Evolutionary conservation across 352 stramenopile species (phyloP).

Genomic region (Pythium myriotylum): DNA sequence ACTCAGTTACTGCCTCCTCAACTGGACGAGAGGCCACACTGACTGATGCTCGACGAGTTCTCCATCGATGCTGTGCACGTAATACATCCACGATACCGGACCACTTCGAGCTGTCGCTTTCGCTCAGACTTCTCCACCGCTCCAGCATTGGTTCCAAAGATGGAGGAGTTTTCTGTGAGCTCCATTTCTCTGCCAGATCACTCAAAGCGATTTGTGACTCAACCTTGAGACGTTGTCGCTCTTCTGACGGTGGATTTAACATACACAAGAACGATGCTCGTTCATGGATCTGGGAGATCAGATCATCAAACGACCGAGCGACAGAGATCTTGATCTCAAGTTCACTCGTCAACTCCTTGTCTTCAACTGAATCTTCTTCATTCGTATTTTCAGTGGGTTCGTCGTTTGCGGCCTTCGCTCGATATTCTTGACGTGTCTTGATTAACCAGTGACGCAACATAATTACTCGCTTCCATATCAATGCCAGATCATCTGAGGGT

Average conservation of each 20-base stretch:
- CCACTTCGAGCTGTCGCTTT: slow-evolving; percentile 85
- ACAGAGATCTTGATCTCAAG: slow-evolving; percentile 65
- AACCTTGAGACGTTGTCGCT: slow-evolving; percentile 55
- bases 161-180: slow-evolving; percentile 75
- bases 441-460: slow-evolving; percentile 86
- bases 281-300: slow-evolving; percentile 67
- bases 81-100: slow-evolving; percentile 84
- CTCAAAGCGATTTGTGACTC: slow-evolving; percentile 78
- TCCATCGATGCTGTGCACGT: slow-evolving; percentile 72
- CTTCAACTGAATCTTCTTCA: background rate
- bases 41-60: slow-evolving; percentile 56
- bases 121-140: slow-evolving; percentile 74
- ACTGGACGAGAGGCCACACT: slow-evolving; percentile 2
- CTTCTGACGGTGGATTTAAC: slow-evolving; percentile 73
- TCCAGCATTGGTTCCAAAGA: slow-evolving; percentile 88
- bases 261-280: slow-evolving; percentile 76
- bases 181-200: slow-evolving; percentile 88
- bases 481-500: slow-evolving; percentile 70
- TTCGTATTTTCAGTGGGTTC: background rate
- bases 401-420: slow-evolving; percentile 58
- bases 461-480: slow-evolving; percentile 82
- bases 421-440: slow-evolving; percentile 78
- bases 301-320: slow-evolving; percentile 67
- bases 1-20: slow-evolving; percentile 4
- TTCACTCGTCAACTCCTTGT: slow-evolving; percentile 7